Evolutionary conservation across 139 green algal species (phyloP), one percentile per base, ranked within the genome.

Genomic region (Deuterostichococcus epilithicus): DNA sequence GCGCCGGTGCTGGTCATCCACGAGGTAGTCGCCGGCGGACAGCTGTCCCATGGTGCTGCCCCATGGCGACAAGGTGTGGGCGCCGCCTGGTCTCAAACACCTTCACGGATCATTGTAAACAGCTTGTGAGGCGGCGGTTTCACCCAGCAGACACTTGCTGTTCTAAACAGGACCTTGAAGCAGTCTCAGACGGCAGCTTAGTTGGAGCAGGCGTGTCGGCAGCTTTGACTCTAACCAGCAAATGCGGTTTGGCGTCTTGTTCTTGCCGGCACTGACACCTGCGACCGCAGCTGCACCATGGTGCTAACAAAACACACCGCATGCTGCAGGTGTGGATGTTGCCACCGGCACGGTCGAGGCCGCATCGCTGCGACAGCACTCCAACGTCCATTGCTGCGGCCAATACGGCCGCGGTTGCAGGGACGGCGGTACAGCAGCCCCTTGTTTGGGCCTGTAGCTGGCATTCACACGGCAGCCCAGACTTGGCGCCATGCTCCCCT

Each of bases 31-130:
- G 8, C 15, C 30, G 45, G 33, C 10, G 6, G 10, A 30, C 10
- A 32, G n/a, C n/a, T 45, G 45, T n/a, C n/a, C n/a, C n/a, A n/a
- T n/a, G n/a, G 30, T 68, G 72, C 72, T 76, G 32, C 13, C 25
- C 18, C 72, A 76, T 25, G 42, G 72, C 45, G 72, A 76, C 45
- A 1, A 60, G 33, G 52, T 63, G 52, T 52, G 52, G 52, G 18
- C 28, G 52, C 42, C n/a, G n/a, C n/a, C n/a, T n/a, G n/a, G n/a
- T n/a, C n/a, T n/a, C n/a, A n/a, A 52, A 52, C 8, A 8, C 13
- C 13, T 23, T 8, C 42, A 52, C 8, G 42, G 13, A 52, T 20
- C 52, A 63, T 63, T 13, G 52, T 5, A 30, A 20, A 13, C 26
- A 20, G 18, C 18, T n/a, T 23, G 26, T 63, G 26, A 28, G 52